phyloP scores from a whole-genome alignment of 2,329 filamentous ascomycete genomes.

The Alternaria arborescens region DNA sequence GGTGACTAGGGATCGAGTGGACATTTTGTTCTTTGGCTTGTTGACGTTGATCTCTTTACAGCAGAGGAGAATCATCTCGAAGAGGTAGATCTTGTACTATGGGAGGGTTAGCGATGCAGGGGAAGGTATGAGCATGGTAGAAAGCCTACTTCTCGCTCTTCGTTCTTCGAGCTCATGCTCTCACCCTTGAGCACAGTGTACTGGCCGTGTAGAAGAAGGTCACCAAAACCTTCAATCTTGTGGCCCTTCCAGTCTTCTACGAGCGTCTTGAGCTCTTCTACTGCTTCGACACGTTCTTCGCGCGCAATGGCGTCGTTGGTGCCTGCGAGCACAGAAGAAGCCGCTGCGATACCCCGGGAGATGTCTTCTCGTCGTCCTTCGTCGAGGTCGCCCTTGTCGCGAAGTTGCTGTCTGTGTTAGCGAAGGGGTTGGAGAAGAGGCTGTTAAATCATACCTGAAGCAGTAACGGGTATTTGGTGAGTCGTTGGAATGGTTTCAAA shows the following conservation, averaged over 20 bases:
- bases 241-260: constrained; percentile 99
- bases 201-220: constrained; percentile 84
- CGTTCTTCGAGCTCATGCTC: constrained; percentile 78
- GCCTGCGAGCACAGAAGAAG: constrained; percentile 80
- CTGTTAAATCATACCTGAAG: constrained; percentile 69
- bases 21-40: constrained; percentile 75
- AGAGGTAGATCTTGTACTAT: constrained; percentile 96
- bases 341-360: constrained; percentile 77
- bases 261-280: constrained; percentile 79
- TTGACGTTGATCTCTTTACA: constrained; percentile 93
- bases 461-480: constrained; percentile 93
- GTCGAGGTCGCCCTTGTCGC: constrained; percentile 81
- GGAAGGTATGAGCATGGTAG: background rate
- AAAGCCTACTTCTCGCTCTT: constrained; percentile 81
- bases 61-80: constrained; percentile 92
- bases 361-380: constrained; percentile 76
- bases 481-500: constrained; percentile 93
- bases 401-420: constrained; percentile 69
- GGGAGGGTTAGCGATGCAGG: constrained; percentile 16
- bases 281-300: constrained; percentile 82
- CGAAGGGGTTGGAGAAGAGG: constrained; percentile 9
- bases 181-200: constrained; percentile 87
- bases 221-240: constrained; percentile 88
- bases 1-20: constrained; percentile 74
- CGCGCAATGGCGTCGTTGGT: constrained; percentile 92